phyloP scores from a whole-genome alignment of 768 basidiomycete species.

The Dictyophora rubrovolvata region DNA sequence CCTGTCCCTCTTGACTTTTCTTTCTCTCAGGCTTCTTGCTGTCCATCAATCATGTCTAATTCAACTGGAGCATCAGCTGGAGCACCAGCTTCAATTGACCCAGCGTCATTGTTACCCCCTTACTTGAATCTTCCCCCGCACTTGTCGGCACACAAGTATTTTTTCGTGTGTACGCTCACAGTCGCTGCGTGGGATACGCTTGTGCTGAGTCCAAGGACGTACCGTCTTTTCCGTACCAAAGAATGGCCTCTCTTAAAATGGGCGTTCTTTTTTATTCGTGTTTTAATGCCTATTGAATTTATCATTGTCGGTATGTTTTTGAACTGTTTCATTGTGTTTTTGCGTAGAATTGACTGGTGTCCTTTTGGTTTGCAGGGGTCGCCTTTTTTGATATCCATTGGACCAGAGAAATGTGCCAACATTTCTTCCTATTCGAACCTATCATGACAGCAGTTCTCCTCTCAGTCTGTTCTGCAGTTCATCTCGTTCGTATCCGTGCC shows the following conservation, averaged over 20 bases:
- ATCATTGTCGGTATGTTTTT: conserved; percentile 47
- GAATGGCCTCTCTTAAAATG: conserved; percentile 68
- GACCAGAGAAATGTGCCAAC: conserved; percentile 48
- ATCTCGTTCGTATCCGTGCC: conserved; percentile 70
- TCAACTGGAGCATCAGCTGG: background rate
- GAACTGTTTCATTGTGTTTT: background rate
- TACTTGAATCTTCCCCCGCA: conserved; percentile 70
- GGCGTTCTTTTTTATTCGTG: conserved; percentile 61
- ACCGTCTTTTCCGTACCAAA: conserved; percentile 50
- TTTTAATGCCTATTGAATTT: conserved; percentile 76
- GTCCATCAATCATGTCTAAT: background rate
- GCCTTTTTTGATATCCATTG: conserved; percentile 78
- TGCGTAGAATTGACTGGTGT: background rate
- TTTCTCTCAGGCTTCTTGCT: background rate
- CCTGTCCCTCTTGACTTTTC: no score
- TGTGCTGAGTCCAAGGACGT: conserved; percentile 71
- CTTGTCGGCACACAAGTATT: conserved; percentile 79
- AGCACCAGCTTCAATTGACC: conserved; percentile 6
- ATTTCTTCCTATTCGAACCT: conserved; percentile 78
- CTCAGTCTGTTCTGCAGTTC: conserved; percentile 59
- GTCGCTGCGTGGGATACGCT: conserved; percentile 87
- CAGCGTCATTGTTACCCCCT: conserved; percentile 35
- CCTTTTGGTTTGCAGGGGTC: conserved; percentile 40
- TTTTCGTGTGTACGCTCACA: conserved; percentile 81
- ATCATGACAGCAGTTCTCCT: conserved; percentile 76